These are phyloP conservation scores for Stagonosporopsis chrysanthemi DNA, from an alignment of 2,329 filamentous ascomycete species.

Conservation along the genomic window DNA sequence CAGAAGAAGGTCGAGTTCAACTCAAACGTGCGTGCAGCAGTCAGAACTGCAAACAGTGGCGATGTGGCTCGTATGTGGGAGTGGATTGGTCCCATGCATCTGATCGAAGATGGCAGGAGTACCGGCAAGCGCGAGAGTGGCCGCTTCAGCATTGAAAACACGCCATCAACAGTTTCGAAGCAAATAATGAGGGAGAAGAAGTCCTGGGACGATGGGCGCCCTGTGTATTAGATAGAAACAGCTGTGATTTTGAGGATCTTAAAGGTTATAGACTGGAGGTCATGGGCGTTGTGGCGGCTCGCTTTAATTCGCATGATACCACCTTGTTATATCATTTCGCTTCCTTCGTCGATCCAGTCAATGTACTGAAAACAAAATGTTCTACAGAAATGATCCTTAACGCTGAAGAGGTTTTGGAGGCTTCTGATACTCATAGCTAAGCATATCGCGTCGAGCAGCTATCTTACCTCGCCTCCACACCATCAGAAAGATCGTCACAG, in stretches of 20 bases:
- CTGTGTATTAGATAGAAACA: slow-evolving; percentile 51
- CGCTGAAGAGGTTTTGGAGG: neutral
- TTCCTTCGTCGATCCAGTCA: neutral
- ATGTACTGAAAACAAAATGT: neutral
- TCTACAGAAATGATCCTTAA: neutral
- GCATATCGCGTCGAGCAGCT: neutral
- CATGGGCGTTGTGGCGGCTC: slow-evolving; percentile 9
- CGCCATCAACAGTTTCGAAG: slow-evolving; percentile 38
- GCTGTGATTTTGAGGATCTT: neutral
- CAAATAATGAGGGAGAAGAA: slow-evolving; percentile 42
- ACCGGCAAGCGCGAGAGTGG: slow-evolving; percentile 42
- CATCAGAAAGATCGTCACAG: neutral
- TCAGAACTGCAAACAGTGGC: slow-evolving; percentile 64
- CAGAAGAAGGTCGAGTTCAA: slow-evolving; percentile 89
- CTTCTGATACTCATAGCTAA: neutral
- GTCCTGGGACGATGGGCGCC: slow-evolving; percentile 57
- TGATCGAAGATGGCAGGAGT: slow-evolving; percentile 53
- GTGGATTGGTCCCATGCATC: slow-evolving; percentile 68
- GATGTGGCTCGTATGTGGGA: slow-evolving; percentile 71
- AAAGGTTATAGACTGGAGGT: slow-evolving; percentile 5
- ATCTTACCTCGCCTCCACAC: neutral
- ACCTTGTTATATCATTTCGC: slow-evolving; percentile 21
- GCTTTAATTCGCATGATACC: slow-evolving; percentile 40
- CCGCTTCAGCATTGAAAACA: slow-evolving; percentile 47
- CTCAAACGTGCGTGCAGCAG: slow-evolving; percentile 85